Evolutionary conservation across 345 rosid genomes (phyloP).

Genomic region (Salix dunnii): DNA sequence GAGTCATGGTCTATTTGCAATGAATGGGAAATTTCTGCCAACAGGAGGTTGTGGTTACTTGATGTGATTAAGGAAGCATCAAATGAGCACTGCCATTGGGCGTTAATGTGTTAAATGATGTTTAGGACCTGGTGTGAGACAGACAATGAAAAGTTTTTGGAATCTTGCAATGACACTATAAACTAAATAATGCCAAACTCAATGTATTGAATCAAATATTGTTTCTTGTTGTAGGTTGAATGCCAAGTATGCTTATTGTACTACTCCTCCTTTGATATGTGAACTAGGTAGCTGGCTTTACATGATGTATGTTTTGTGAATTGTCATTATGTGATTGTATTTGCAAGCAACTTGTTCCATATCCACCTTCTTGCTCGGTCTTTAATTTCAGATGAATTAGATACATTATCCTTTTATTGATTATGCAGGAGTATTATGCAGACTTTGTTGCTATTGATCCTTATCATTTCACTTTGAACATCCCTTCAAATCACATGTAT

Average conservation of each 20-base stretch:
- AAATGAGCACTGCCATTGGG: too few species aligned
- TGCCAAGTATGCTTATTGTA: neutral
- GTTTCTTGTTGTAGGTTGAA: too few species aligned
- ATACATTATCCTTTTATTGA: conserved; percentile 9
- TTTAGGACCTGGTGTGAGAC: too few species aligned
- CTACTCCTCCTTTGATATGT: neutral
- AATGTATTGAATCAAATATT: too few species aligned
- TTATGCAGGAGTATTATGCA: conserved; percentile 88
- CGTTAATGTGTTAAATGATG: too few species aligned
- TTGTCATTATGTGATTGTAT: neutral
- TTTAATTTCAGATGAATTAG: neutral
- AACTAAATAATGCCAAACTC: too few species aligned
- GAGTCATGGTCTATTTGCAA: neutral
- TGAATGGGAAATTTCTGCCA: neutral
- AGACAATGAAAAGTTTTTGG: too few species aligned
- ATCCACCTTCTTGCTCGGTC: neutral
- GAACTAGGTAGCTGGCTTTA: neutral
- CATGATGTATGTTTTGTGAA: neutral
- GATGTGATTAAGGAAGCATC: too few species aligned
- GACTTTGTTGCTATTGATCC: conserved; percentile 90
- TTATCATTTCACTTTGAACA: conserved; percentile 78
- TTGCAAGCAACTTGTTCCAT: neutral
- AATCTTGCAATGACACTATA: too few species aligned
- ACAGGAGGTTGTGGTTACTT: too few species aligned
- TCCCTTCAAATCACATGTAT: conserved; percentile 72